Evolutionary conservation across 495 filamentous ascomycete genomes (phyloP), one percentile per base, ranked within the genome.

Genomic region (Venustampulla echinocandica): DNA sequence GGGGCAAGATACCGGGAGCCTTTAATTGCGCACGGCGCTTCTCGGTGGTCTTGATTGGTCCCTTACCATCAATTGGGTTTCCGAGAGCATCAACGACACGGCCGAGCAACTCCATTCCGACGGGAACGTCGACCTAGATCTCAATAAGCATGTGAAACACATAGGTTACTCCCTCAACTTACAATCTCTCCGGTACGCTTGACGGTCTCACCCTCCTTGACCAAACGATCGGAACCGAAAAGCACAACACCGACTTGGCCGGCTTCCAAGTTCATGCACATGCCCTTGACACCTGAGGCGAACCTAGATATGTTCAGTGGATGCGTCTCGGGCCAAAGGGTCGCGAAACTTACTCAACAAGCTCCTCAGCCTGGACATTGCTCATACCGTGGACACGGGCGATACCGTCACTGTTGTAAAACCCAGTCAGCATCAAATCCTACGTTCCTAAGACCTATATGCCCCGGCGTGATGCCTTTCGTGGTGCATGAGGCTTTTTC

Each of bases 251-350:
- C 92, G 71, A 98, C 92, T 74, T 97, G 93, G 69, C 92, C 92
- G 69, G 92, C 92, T 75, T 98, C 92, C 68, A 98, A 79, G 82
- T 98, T 98, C 90, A 98, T 95, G 85, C 93, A 97, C 92, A 98
- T 98, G 69, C 92, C 92, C 81, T 96, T 96, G 65, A 98, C 92
- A 69, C 92, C 92, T 57, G 92, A 98, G 61, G 92, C 88, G 77
- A 98, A 98, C 79, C 92, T 95, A 50, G 53, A 10, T 44, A 41
- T 55, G 51, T 52, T 23, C 24, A 44, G 45, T 45, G 41, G 37
- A 14, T n/a, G 32, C 53, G 30, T 42, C 32, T 1, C 15, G 10
- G 15, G 9, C 5, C 15, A 7, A 18, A 15, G 19, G 2, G 9
- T 23, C 15, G 43, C 45, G 45, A 59, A 55, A 85, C 92, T 63